Base-by-base conservation (phyloP, 208 protist species). In the Leishmania guyanensis region DNA sequence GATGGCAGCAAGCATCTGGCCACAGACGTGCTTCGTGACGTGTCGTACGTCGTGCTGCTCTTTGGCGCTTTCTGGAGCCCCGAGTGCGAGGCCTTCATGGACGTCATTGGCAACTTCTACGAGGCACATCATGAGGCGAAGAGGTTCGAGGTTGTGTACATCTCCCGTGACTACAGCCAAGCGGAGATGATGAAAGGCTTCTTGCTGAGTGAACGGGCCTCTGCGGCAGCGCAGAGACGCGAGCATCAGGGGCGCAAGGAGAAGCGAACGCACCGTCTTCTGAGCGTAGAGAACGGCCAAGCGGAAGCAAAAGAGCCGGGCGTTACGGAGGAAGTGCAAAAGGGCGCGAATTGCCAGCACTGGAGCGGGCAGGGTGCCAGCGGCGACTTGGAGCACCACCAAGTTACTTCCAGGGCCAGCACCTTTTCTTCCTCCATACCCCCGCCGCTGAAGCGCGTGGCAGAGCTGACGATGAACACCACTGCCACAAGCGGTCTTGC, bases 11-110 rank as follows among this genome's bases (percentile, higher is more conserved):
- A 50, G 12, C 77, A 75, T 9, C 79, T 80, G 60, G 86, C 77
- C 60, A 36, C 78, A 2, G 86, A 90, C 0, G 84, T 84, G 4
- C 78, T 90, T 6, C 14, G 58, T 22, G 54, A 74, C 43, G 60
- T 69, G n/a, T 54, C 60, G 33, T 87, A 87, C 66, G 80, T 90
- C 1, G 54, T 90, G 1, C 10, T 90, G 26, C 68, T 87, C 83
- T 87, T 90, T 66, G 84, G 83, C 12, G 86, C 86, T 20, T 79
- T 77, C 6, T 89, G 86, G 86, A 43, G 68, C 51, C 5, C 20
- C 3, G 79, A 86, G 54, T 70, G 70, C 36, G 72, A 60, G 14
- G 48, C 62, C 0, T 83, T 89, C 48, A 80, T 86, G 46, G 77
- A 78, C 6, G 36, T 86, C 5, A 43, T 89, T 0, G 75, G 71